Conservation (phyloP, 1,284 basidiomycete genomes). For the Papiliotrema nemorosa region DNA sequence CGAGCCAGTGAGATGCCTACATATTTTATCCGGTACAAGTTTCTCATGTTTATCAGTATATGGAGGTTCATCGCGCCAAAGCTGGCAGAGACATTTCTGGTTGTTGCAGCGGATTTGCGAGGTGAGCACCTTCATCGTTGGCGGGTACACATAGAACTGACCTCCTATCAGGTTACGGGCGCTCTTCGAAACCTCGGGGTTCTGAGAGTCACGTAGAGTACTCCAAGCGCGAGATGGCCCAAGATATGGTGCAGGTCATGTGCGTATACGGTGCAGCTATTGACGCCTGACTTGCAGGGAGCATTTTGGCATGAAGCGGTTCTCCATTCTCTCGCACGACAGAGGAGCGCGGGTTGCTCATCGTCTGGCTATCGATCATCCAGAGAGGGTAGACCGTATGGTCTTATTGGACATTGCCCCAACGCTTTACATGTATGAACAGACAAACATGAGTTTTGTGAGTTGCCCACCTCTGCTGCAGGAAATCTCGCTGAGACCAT, state of each 20-base stretch:
- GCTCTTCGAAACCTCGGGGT: constrained; percentile 29
- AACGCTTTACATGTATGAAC: constrained; percentile 46
- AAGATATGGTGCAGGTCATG: constrained; percentile 47
- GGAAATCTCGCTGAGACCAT: neutral
- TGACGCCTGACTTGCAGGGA: constrained; percentile 14
- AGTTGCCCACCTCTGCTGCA: constrained; percentile 15
- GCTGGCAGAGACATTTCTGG: constrained; percentile 39
- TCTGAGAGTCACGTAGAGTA: constrained; percentile 39
- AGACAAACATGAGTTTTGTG: constrained; percentile 40
- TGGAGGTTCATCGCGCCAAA: constrained; percentile 37
- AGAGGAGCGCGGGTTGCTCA: constrained; percentile 50
- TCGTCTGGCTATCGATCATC: constrained; percentile 45
- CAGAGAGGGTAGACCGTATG: constrained; percentile 33
- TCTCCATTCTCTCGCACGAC: constrained; percentile 46
- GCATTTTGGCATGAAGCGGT: constrained; percentile 29
- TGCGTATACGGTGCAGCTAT: constrained; percentile 7
- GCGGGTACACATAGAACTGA: neutral
- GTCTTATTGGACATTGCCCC: constrained; percentile 46
- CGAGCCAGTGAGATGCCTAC: no score
- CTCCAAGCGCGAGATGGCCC: constrained; percentile 48
- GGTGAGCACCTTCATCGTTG: constrained; percentile 34
- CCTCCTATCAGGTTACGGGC: constrained; percentile 23
- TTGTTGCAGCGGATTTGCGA: constrained; percentile 44
- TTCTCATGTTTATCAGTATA: no score
- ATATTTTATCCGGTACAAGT: no score